These are phyloP conservation scores for Tillandsia fasciculata DNA, from an alignment of 176 grass and related monocot genomes.

Conservation along the genomic window DNA sequence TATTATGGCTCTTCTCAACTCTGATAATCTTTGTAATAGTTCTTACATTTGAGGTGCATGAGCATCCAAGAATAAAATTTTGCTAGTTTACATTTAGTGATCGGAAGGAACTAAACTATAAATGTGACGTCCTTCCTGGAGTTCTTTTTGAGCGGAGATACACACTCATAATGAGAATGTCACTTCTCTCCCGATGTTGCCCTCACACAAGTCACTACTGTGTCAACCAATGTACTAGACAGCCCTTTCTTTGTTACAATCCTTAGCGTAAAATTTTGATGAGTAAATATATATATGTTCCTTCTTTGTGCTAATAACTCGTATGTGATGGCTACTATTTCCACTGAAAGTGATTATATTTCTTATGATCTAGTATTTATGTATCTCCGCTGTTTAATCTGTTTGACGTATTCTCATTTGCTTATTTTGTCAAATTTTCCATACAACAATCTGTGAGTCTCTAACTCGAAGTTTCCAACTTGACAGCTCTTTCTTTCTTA, in stretches of 20 bases:
- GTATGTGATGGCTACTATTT: no score
- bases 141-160: no score
- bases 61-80: not conserved
- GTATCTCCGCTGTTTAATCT: not conserved
- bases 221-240: constrained; percentile 10
- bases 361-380: no score
- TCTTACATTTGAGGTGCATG: not conserved
- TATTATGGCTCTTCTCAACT: no score
- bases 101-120: not conserved
- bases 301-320: constrained; percentile 11
- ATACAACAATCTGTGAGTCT: constrained; percentile 79
- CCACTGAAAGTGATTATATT: no score
- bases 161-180: no score
- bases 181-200: not conserved
- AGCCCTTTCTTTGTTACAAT: not conserved
- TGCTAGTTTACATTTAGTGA: not conserved
- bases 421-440: constrained; percentile 8
- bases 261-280: constrained; percentile 3
- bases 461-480: constrained; percentile 90
- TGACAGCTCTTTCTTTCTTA: constrained; percentile 12
- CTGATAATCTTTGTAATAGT: not conserved
- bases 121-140: not conserved
- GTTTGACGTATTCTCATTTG: not conserved
- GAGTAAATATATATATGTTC: constrained; percentile 28
- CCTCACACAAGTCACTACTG: not conserved